Percentiles rank a stretch among this genome's conserved stretches.
Evolutionary conservation across 2,329 filamentous ascomycete genomes (phyloP).

Genomic region (Xylariomycetidae sp.): DNA sequence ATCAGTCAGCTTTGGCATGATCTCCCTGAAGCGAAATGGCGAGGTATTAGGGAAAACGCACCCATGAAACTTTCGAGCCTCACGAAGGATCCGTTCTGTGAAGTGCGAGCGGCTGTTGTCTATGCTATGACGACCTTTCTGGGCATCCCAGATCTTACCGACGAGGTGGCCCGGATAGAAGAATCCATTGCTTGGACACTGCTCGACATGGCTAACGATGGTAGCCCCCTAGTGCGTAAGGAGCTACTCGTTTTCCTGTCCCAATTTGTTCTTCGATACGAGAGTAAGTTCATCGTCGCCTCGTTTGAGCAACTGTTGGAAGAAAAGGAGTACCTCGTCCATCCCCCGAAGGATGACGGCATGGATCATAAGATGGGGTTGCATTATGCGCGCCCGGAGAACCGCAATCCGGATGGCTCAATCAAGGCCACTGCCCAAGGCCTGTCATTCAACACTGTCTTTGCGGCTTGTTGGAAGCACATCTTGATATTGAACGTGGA

Average conservation of each 20-base stretch:
- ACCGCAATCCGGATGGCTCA: conserved; percentile 52
- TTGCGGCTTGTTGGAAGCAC: conserved; percentile 92
- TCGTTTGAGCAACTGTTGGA: conserved; percentile 88
- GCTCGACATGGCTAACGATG: conserved; percentile 87
- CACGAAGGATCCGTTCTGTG: conserved; percentile 79
- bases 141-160: conserved; percentile 86
- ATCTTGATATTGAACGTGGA: conserved; percentile 87
- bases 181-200: conserved; percentile 86
- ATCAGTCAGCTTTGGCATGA: conserved; percentile 93
- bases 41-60: conserved; percentile 84
- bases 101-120: conserved; percentile 89
- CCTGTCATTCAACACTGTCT: conserved; percentile 81
- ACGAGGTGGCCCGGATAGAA: conserved; percentile 86
- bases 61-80: conserved; percentile 76
- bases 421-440: conserved; percentile 54
- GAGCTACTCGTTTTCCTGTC: conserved; percentile 93
- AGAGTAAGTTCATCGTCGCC: conserved; percentile 86
- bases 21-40: conserved; percentile 90
- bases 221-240: conserved; percentile 88
- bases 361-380: conserved; percentile 58
- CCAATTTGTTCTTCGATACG: conserved; percentile 82
- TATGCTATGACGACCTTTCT: conserved; percentile 92
- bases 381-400: conserved; percentile 54
- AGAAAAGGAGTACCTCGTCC: conserved; percentile 66
- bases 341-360: conserved; percentile 51